These are phyloP conservation scores for Calocera cornea DNA, from an alignment of 768 basidiomycete species.

Conservation along the genomic window DNA sequence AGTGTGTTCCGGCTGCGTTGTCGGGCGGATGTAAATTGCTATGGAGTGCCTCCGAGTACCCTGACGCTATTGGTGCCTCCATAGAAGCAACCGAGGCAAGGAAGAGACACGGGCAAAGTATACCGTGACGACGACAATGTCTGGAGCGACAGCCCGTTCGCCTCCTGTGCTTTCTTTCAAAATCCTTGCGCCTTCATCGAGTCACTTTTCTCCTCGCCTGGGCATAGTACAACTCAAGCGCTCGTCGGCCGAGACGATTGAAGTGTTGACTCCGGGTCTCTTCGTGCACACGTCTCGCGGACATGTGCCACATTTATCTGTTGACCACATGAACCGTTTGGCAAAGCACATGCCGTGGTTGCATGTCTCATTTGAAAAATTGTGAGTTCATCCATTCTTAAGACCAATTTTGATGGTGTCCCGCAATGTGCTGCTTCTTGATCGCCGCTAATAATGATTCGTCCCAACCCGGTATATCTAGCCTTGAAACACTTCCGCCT, in stretches of 20 bases:
- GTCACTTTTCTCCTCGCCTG: neutral
- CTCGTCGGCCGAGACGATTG: conserved; percentile 15
- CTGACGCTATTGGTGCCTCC: no score
- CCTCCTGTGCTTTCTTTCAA: neutral
- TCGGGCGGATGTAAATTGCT: no score
- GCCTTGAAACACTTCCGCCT: conserved; percentile 55
- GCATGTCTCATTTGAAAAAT: conserved; percentile 64
- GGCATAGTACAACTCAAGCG: neutral
- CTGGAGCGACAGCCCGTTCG: neutral
- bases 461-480: no score
- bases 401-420: no score
- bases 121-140: neutral
- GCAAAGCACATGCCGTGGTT: conserved; percentile 46
- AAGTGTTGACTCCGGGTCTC: conserved; percentile 47
- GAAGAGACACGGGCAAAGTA: no score
- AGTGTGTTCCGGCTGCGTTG: no score
- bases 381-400: conserved; percentile 33
- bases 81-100: no score
- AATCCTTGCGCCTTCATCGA: neutral
- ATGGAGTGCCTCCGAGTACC: no score
- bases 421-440: no score
- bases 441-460: no score
- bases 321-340: conserved; percentile 36
- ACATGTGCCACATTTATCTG: conserved; percentile 56
- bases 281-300: conserved; percentile 58